phyloP scores from a whole-genome alignment of 2,329 filamentous ascomycete genomes.

The Gyromitra esculenta region DNA sequence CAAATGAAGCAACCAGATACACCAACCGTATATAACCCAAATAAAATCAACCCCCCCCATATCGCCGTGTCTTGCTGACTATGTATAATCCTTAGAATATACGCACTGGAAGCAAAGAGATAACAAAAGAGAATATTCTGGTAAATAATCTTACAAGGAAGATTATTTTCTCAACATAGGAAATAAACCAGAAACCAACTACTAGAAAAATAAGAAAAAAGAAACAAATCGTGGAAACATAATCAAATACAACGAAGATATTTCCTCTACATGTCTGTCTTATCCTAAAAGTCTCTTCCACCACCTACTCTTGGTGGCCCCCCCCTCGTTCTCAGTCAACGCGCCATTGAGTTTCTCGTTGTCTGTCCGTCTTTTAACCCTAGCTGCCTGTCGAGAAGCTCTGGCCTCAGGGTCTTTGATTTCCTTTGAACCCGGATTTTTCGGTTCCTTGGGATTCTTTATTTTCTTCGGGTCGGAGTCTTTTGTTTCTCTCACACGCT shows the following conservation, averaged over 20 bases:
- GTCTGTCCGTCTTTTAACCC: slow-evolving; percentile 41
- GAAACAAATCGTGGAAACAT: slow-evolving; percentile 6
- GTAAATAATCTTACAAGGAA: slow-evolving; percentile 6
- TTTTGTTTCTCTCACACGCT: slow-evolving; percentile 25
- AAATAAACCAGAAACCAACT: background rate
- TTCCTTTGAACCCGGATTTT: slow-evolving; percentile 24
- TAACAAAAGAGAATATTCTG: slow-evolving; percentile 11
- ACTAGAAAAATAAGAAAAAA: background rate
- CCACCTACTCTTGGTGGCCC: slow-evolving; percentile 41
- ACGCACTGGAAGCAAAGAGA: background rate
- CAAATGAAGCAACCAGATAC: slow-evolving; percentile 35
- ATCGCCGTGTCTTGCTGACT: slow-evolving; percentile 1
- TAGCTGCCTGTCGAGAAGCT: slow-evolving; percentile 33
- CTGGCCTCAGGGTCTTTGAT: slow-evolving; percentile 41
- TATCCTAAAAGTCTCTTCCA: slow-evolving; percentile 49
- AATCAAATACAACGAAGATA: slow-evolving; percentile 8
- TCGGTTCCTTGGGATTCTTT: slow-evolving; percentile 24
- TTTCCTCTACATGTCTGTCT: background rate
- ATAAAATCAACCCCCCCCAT: slow-evolving; percentile 18
- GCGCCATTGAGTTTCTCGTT: slow-evolving; percentile 48
- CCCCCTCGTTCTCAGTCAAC: slow-evolving; percentile 47
- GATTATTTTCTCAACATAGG: background rate
- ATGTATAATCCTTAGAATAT: background rate
- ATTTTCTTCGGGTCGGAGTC: slow-evolving; percentile 14
- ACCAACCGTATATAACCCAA: slow-evolving; percentile 30